Evolutionary conservation across 805 yeast species (phyloP).

Genomic region (Lipomyces orientalis): DNA sequence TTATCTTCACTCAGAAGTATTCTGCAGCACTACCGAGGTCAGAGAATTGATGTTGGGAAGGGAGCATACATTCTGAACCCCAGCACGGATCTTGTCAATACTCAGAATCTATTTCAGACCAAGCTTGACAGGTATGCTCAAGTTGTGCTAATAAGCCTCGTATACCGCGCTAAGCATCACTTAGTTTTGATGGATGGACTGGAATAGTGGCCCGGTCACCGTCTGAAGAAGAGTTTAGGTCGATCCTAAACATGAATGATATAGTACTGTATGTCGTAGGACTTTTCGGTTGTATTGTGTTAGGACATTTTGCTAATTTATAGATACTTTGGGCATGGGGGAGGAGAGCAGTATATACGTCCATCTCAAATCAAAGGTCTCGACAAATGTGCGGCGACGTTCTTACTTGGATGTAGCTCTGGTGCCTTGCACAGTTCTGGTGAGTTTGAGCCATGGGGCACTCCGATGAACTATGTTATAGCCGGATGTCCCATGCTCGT

Average conservation of each 20-base stretch:
- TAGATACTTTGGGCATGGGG: conserved; percentile 81
- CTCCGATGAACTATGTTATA: conserved; percentile 71
- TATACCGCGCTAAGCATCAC: neutral
- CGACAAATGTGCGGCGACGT: conserved; percentile 47
- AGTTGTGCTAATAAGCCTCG: neutral
- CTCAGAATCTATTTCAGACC: conserved; percentile 63
- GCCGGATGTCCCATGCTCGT: conserved; percentile 85
- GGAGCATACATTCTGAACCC: conserved; percentile 81
- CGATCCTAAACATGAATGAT: conserved; percentile 51
- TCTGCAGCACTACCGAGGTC: conserved; percentile 40
- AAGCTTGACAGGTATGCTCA: conserved; percentile 22
- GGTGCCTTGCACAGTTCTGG: conserved; percentile 66
- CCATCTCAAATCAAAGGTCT: conserved; percentile 58
- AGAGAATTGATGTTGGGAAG: neutral
- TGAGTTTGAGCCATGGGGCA: conserved; percentile 72
- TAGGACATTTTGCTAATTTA: neutral
- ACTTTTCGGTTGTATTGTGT: neutral
- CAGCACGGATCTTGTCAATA: conserved; percentile 70
- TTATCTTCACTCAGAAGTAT: conserved; percentile 52
- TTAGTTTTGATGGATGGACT: conserved; percentile 51
- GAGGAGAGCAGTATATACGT: conserved; percentile 84
- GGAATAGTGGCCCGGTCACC: conserved; percentile 66
- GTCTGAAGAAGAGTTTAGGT: conserved; percentile 56
- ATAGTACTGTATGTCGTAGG: conserved; percentile 61
- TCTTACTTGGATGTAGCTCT: conserved; percentile 90